phyloP scores from a whole-genome alignment of 345 rosid species.

The Adansonia digitata region DNA sequence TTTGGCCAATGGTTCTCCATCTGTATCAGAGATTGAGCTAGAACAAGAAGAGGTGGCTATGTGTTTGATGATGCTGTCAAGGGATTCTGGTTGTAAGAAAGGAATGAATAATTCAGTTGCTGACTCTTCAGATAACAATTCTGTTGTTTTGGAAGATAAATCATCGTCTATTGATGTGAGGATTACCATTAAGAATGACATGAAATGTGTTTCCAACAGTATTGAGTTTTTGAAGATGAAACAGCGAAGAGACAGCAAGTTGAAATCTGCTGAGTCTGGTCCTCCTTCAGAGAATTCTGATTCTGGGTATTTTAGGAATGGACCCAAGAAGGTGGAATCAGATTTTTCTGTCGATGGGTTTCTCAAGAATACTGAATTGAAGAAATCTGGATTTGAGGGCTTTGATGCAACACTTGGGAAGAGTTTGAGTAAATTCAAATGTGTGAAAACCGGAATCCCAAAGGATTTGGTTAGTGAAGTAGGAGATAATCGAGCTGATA shows the following conservation, averaged over 20 bases:
- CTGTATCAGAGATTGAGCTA: conserved; percentile 61
- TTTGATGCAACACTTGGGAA: conserved; percentile 32
- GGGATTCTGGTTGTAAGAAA: conserved; percentile 56
- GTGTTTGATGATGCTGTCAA: conserved; percentile 84
- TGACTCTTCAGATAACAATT: conserved; percentile 72
- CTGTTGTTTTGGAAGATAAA: conserved; percentile 60
- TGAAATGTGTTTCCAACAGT: conserved; percentile 26
- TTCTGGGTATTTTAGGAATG: conserved; percentile 64
- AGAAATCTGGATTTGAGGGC: conserved; percentile 38
- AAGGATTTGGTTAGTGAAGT: conserved; percentile 21
- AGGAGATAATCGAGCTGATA: conserved; percentile 24
- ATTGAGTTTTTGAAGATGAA: conserved; percentile 30
- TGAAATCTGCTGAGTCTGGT: conserved; percentile 27
- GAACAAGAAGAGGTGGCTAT: conserved; percentile 75
- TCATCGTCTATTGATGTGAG: conserved; percentile 46
- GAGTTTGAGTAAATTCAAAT: conserved; percentile 31
- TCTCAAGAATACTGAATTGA: conserved; percentile 25
- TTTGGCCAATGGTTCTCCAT: conserved; percentile 36
- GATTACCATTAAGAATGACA: conserved; percentile 31
- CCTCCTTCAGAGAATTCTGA: conserved; percentile 50
- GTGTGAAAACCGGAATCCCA: conserved; percentile 23
- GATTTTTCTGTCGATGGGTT: conserved; percentile 50
- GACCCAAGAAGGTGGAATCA: conserved; percentile 57
- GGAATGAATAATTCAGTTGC: conserved; percentile 43
- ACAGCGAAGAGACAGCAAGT: conserved; percentile 22